Evolutionary conservation across 441 rosid genomes (phyloP).

Genomic region (Eruca vesicaria): DNA sequence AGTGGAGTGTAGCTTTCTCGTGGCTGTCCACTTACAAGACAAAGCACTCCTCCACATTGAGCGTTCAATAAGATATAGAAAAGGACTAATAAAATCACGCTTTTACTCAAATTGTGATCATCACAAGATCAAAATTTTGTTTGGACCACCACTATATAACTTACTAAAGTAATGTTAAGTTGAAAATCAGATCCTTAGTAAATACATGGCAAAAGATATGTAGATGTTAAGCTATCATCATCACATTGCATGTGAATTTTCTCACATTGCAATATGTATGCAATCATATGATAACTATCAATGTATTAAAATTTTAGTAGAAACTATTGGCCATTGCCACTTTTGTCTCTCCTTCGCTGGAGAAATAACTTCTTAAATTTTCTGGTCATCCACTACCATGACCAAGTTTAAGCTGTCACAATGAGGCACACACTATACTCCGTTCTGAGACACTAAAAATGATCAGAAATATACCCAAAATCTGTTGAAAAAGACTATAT

Average conservation of each 20-base stretch:
- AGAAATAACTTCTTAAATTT: background rate
- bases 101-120: constrained; percentile 19
- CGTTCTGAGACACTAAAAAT: background rate
- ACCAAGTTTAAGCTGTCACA: background rate
- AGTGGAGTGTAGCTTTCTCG: constrained; percentile 30
- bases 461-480: background rate
- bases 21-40: constrained; percentile 30
- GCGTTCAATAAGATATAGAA: background rate
- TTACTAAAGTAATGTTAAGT: background rate
- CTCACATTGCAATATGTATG: constrained; percentile 19
- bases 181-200: constrained; percentile 28
- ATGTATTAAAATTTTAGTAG: background rate
- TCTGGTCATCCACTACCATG: background rate
- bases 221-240: constrained; percentile 34
- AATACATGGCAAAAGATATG: constrained; percentile 9
- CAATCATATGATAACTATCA: constrained; percentile 9
- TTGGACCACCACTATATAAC: constrained; percentile 30
- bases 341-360: background rate
- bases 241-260: constrained; percentile 18
- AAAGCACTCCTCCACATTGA: constrained; percentile 27
- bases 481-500: background rate
- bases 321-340: background rate
- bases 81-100: background rate
- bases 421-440: background rate
- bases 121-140: constrained; percentile 29